A percentile compares a stretch with the other conserved stretches of the same genome.
Conservation (phyloP, 2,329 filamentous ascomycete genomes). For the Phaeophleospora eucalypticola region DNA sequence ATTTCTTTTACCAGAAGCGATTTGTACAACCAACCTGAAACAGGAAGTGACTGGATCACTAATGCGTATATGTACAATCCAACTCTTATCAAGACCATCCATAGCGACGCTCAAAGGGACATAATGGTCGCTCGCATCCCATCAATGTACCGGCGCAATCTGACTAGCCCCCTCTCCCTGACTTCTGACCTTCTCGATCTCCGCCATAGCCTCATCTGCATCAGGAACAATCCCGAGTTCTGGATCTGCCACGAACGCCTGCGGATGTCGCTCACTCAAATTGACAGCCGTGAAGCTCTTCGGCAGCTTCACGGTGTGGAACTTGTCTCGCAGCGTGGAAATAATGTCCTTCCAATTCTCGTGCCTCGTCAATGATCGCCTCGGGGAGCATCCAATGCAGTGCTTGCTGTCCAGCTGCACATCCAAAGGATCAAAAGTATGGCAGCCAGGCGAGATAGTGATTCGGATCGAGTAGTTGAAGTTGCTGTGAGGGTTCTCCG, state of each 20-base stretch:
- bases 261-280: conserved; percentile 45
- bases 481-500: conserved; percentile 29
- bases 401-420: conserved; percentile 95
- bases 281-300: conserved; percentile 51
- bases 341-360: conserved; percentile 96
- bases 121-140: too few relatives aligned
- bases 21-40: too few relatives aligned
- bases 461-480: conserved; percentile 97
- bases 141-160: conserved; percentile 27
- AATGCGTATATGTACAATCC: background rate
- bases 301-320: conserved; percentile 65
- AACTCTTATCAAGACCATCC: background rate
- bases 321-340: conserved; percentile 88
- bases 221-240: background rate
- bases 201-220: conserved; percentile 3
- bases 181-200: conserved; percentile 39
- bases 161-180: conserved; percentile 23
- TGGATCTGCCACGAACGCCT: conserved; percentile 35
- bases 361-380: conserved; percentile 83
- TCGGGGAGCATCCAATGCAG: conserved; percentile 90
- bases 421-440: conserved; percentile 92
- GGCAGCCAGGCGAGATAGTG: conserved; percentile 90
- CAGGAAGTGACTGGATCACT: background rate
- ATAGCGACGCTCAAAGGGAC: background rate
- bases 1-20: too few relatives aligned